These are phyloP conservation scores for Diversispora epigaea DNA, from an alignment of 192 early-diverging fungal species.

Conservation along the genomic window DNA sequence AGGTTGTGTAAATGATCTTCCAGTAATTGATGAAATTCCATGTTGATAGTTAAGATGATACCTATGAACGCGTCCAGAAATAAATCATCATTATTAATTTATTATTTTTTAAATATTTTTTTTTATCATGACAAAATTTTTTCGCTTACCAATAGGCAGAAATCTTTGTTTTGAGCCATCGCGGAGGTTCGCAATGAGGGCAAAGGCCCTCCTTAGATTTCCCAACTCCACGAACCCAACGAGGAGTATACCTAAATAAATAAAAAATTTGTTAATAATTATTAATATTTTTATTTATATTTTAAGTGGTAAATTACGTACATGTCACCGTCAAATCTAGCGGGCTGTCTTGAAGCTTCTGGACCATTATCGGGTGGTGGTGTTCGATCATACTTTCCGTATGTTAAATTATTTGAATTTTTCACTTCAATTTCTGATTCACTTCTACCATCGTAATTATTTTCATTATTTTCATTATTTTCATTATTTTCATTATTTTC, in stretches of 20 bases:
- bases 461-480: conserved; percentile 4
- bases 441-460: background rate
- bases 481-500: background rate
- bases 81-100: background rate
- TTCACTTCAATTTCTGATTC: background rate
- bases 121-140: background rate
- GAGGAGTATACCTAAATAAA: conserved; percentile 30
- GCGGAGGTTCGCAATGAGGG: conserved; percentile 30
- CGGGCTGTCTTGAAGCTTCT: conserved; percentile 19
- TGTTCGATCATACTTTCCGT: background rate
- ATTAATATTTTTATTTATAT: background rate
- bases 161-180: conserved; percentile 33
- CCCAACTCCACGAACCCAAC: conserved; percentile 33
- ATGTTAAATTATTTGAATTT: background rate
- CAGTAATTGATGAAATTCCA: conserved; percentile 32
- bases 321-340: conserved; percentile 29
- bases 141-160: conserved; percentile 29
- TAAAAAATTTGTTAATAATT: background rate
- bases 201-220: conserved; percentile 33
- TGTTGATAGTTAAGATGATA: conserved; percentile 34
- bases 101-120: background rate
- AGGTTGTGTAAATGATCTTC: conserved; percentile 22
- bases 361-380: conserved; percentile 20
- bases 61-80: background rate
- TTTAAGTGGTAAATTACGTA: background rate